These are phyloP conservation scores for Camelina sativa DNA, from an alignment of 345 rosid genomes.

Conservation along the genomic window DNA sequence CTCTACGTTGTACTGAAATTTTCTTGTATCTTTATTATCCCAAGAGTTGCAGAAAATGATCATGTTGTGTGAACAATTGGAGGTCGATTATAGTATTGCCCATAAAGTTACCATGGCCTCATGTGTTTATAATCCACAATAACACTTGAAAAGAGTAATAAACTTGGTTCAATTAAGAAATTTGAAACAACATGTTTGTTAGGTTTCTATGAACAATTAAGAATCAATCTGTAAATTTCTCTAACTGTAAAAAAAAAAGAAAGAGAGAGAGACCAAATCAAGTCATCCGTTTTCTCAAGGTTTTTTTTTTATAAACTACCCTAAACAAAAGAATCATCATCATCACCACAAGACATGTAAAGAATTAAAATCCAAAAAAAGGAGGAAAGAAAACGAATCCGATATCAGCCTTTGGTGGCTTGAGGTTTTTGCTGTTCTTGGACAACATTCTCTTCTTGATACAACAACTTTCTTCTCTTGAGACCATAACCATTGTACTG, in stretches of 20 bases:
- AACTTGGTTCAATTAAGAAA: no score
- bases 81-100: no score
- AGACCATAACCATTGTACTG: constrained; percentile 76
- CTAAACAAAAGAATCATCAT: constrained; percentile 34
- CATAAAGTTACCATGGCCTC: no score
- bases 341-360: constrained; percentile 21
- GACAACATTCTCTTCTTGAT: constrained; percentile 57
- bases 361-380: constrained; percentile 8
- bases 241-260: neutral
- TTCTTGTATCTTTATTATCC: neutral
- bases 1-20: neutral
- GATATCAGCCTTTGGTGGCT: constrained; percentile 43
- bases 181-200: no score
- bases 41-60: neutral
- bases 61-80: neutral
- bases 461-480: constrained; percentile 70
- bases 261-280: neutral
- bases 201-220: neutral
- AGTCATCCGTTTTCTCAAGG: constrained; percentile 1
- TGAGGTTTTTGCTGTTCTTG: constrained; percentile 54
- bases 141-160: no score
- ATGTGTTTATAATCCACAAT: neutral
- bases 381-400: neutral
- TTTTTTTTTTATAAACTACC: constrained; percentile 5
- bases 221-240: constrained; percentile 30